Conservation (phyloP, 2,329 filamentous ascomycete genomes). For the Curvularia verruculosa region DNA sequence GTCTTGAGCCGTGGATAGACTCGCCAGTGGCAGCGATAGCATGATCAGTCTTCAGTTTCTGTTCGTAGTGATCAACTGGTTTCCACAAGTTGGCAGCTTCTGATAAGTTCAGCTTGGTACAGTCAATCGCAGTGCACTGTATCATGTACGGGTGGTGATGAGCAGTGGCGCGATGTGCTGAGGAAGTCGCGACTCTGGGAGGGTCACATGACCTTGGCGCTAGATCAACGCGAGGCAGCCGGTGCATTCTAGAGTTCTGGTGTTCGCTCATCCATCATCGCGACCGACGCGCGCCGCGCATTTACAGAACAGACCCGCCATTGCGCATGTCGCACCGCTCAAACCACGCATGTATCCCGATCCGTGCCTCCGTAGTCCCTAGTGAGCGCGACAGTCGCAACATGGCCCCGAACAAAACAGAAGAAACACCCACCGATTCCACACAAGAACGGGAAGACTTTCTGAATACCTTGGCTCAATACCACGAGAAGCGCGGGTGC, state of each 20-base stretch:
- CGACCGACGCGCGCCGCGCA: slow-evolving; percentile 41
- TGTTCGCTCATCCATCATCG: slow-evolving; percentile 41
- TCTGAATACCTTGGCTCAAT: slow-evolving; percentile 72
- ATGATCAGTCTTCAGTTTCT: slow-evolving; percentile 20
- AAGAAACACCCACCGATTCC: slow-evolving; percentile 56
- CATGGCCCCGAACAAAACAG: slow-evolving; percentile 54
- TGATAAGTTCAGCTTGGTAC: not conserved
- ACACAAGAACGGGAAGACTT: slow-evolving; percentile 77
- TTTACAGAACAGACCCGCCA: slow-evolving; percentile 30
- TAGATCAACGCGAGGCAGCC: slow-evolving; percentile 28
- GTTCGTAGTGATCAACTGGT: slow-evolving; percentile 11
- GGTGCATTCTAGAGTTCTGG: slow-evolving; percentile 36
- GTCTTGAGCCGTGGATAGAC: slow-evolving; percentile 44
- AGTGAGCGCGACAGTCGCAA: slow-evolving; percentile 46
- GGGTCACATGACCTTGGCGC: slow-evolving; percentile 28
- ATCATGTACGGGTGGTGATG: not conserved
- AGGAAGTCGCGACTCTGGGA: slow-evolving; percentile 23
- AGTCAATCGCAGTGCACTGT: not conserved
- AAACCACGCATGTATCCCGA: slow-evolving; percentile 31
- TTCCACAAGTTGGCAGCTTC: not conserved
- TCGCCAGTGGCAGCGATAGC: slow-evolving; percentile 42
- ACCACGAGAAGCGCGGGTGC: slow-evolving; percentile 77
- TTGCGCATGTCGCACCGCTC: slow-evolving; percentile 30
- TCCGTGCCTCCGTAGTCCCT: slow-evolving; percentile 17
- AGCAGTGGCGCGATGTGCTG: not conserved